These are phyloP conservation scores for Solanum piurae DNA, from an alignment of 257 asterid genomes.

Conservation along the genomic window DNA sequence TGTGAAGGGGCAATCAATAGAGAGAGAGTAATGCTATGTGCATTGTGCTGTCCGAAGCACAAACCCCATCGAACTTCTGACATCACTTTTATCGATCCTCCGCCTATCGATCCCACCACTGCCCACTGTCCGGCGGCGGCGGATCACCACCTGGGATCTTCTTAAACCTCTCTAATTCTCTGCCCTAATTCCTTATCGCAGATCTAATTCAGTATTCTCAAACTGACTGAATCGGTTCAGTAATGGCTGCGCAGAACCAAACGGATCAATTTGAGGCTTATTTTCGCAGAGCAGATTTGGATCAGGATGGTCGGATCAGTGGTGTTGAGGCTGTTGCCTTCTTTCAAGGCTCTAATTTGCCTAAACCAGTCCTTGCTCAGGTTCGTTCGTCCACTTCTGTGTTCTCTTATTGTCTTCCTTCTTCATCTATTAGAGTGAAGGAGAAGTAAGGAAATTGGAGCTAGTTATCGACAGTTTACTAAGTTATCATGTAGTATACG, in stretches of 20 bases:
- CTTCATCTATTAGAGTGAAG: background rate
- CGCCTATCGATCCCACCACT: background rate
- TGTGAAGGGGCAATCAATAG: background rate
- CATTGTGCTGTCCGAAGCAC: conserved; percentile 9
- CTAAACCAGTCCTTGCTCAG: conserved; percentile 90
- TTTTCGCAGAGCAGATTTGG: conserved; percentile 83
- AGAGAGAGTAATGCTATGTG: conserved; percentile 1
- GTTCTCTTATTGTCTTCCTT: background rate
- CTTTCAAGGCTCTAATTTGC: conserved; percentile 66
- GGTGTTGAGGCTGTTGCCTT: conserved; percentile 82
- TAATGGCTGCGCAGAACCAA: conserved; percentile 9
- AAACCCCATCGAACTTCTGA: conserved; percentile 1
- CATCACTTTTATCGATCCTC: background rate
- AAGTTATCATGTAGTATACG: background rate
- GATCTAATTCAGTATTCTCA: conserved; percentile 7
- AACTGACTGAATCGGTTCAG: background rate
- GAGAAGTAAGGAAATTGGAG: background rate
- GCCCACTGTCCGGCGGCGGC: background rate
- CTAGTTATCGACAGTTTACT: background rate
- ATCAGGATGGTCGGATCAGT: conserved; percentile 92
- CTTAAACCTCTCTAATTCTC: conserved; percentile 6
- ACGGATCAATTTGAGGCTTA: conserved; percentile 68
- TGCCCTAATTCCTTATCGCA: background rate
- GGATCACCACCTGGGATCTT: background rate
- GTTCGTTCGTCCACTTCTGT: conserved; percentile 13